Percentiles rank a stretch among this genome's conserved stretches.
These are phyloP conservation scores for Lichtheimia hyalospora DNA, from an alignment of 371 early-diverging fungal genomes.

Conservation along the genomic window DNA sequence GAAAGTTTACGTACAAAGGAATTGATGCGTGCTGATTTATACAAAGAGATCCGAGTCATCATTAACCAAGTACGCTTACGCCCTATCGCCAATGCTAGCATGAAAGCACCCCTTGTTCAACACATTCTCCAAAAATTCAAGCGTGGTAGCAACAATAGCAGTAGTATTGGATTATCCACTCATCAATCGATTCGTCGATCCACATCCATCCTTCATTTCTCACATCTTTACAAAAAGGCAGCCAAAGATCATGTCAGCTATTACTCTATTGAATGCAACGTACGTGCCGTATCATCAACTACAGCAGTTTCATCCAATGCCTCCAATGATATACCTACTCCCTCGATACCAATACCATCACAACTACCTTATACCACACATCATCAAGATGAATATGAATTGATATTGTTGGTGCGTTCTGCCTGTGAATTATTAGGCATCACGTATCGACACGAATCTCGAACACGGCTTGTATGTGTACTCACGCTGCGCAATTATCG, in stretches of 20 bases:
- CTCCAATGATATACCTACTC: background rate
- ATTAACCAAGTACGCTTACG: constrained; percentile 29
- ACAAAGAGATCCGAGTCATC: constrained; percentile 34
- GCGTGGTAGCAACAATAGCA: background rate
- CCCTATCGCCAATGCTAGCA: constrained; percentile 14
- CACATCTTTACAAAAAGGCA: constrained; percentile 36
- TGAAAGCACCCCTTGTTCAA: constrained; percentile 27
- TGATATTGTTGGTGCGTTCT: constrained; percentile 36
- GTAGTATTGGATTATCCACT: background rate
- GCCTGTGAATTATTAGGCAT: constrained; percentile 45
- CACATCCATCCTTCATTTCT: constrained; percentile 32
- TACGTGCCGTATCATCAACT: constrained; percentile 30
- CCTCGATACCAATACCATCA: background rate
- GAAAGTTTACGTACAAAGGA: constrained; percentile 31
- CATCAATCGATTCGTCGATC: constrained; percentile 24
- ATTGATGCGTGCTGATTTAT: constrained; percentile 28
- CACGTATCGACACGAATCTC: constrained; percentile 35
- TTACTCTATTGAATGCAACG: constrained; percentile 35
- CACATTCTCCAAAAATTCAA: constrained; percentile 37
- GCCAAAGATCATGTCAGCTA: constrained; percentile 42
- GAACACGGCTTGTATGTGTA: constrained; percentile 33
- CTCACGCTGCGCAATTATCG: constrained; percentile 36
- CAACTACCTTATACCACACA: background rate
- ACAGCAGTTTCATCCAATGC: constrained; percentile 13
- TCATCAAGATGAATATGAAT: constrained; percentile 33